Evolutionary conservation across 2,329 filamentous ascomycete genomes (phyloP).

Genomic region (Blastomyces parvus): DNA sequence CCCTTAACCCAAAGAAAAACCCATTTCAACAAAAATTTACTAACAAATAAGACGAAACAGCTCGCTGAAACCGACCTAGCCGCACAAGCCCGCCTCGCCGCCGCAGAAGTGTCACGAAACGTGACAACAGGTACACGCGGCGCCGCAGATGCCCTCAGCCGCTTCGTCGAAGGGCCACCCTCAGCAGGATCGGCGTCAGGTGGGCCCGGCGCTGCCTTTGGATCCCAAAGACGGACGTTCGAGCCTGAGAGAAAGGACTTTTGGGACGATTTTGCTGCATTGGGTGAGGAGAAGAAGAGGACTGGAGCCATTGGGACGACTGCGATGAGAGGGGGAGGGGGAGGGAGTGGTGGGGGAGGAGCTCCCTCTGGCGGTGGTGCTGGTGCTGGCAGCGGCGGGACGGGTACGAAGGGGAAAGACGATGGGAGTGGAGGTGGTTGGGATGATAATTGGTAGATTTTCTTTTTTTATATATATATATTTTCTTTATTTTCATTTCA

Average conservation of each 20-base stretch:
- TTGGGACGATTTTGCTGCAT: constrained; percentile 79
- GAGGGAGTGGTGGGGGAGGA: constrained; percentile 26
- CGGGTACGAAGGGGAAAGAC: constrained; percentile 29
- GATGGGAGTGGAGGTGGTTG: constrained; percentile 37
- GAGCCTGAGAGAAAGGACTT: constrained; percentile 68
- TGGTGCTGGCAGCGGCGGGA: constrained; percentile 11
- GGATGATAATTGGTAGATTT: constrained; percentile 42
- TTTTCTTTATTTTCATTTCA: background rate
- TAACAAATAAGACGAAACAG: constrained; percentile 35
- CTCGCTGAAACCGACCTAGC: constrained; percentile 72
- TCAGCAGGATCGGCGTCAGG: constrained; percentile 23
- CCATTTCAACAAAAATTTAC: background rate
- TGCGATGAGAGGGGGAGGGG: constrained; percentile 47
- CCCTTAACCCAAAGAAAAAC: background rate
- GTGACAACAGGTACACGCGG: constrained; percentile 58
- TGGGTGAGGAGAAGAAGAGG: constrained; percentile 38
- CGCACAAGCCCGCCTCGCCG: constrained; percentile 55
- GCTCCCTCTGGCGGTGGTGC: constrained; percentile 9
- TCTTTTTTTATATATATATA: background rate
- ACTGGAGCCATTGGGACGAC: constrained; percentile 52
- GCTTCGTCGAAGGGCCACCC: constrained; percentile 74
- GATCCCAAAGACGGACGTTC: constrained; percentile 37
- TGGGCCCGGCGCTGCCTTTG: constrained; percentile 37
- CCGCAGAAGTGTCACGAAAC: constrained; percentile 48
- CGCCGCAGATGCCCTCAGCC: constrained; percentile 69